Evolutionary conservation across 2,329 filamentous ascomycete species (phyloP).

Genomic region (Cryphonectria carpinicola): DNA sequence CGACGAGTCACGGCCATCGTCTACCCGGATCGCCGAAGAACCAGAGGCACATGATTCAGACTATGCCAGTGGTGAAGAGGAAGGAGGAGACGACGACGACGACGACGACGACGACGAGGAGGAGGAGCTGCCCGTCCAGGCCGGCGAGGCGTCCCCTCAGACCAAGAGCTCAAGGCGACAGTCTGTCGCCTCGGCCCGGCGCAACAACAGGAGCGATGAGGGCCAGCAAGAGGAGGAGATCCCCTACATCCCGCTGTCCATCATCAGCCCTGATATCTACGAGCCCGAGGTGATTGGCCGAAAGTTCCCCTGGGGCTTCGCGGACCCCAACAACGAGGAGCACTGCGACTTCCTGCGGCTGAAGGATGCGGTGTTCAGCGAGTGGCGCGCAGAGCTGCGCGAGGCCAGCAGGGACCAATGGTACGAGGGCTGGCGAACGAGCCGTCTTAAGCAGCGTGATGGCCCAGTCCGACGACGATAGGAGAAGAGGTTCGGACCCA

Average conservation of each 20-base stretch:
- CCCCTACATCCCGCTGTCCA: slow-evolving; percentile 84
- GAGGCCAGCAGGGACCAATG: slow-evolving; percentile 89
- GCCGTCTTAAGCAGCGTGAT: slow-evolving; percentile 61
- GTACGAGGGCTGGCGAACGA: slow-evolving; percentile 95
- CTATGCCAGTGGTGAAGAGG: slow-evolving; percentile 36
- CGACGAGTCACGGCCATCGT: slow-evolving; percentile 53
- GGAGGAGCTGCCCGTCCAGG: slow-evolving; percentile 43
- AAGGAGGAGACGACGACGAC: slow-evolving; percentile 36
- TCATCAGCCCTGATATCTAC: slow-evolving; percentile 92
- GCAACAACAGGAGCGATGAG: slow-evolving; percentile 50
- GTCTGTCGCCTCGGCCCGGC: slow-evolving; percentile 51
- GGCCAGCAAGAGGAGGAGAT: slow-evolving; percentile 54
- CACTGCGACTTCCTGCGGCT: slow-evolving; percentile 94
- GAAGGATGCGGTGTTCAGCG: slow-evolving; percentile 88
- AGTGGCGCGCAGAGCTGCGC: slow-evolving; percentile 90
- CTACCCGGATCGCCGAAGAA: slow-evolving; percentile 59
- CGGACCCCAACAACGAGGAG: slow-evolving; percentile 85
- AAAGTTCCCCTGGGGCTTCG: slow-evolving; percentile 95
- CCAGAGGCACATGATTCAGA: slow-evolving; percentile 36
- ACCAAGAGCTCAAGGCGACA: slow-evolving; percentile 49
- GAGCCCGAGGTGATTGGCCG: slow-evolving; percentile 80
- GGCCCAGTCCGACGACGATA: slow-evolving; percentile 44
- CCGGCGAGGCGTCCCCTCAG: slow-evolving; percentile 38
- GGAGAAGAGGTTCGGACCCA: slow-evolving; percentile 30
- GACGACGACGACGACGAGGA: slow-evolving; percentile 36